Percentiles rank a stretch among this genome's conserved stretches.
These are phyloP conservation scores for Astrephomene gubernaculifera DNA, from an alignment of 139 green algal genomes.

Conservation along the genomic window DNA sequence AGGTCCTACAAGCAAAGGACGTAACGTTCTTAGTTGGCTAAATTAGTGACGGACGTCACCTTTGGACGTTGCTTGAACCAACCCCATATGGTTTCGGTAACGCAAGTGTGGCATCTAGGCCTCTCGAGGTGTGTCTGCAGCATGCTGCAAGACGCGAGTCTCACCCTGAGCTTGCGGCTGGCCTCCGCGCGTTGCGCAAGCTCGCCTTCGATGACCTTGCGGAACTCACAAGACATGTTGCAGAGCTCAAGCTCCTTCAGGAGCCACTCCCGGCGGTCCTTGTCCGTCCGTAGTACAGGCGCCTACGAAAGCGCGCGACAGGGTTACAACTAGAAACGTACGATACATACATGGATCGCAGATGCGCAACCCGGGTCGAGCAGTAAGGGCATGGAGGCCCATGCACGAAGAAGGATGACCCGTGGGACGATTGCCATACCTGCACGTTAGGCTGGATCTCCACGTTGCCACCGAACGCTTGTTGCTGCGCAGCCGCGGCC, in stretches of 20 bases:
- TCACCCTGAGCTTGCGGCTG: conserved; percentile 39
- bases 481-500: neutral
- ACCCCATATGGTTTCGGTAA: no score
- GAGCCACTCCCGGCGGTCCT: conserved; percentile 77
- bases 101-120: no score
- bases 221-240: conserved; percentile 65
- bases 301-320: conserved; percentile 38
- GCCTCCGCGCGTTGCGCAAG: conserved; percentile 69
- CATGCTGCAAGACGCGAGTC: no score
- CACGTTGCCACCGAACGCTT: conserved; percentile 22
- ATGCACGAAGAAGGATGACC: neutral
- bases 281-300: conserved; percentile 79
- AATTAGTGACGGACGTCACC: no score
- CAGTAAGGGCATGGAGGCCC: neutral
- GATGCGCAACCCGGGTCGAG: neutral
- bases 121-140: no score
- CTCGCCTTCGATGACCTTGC: conserved; percentile 84
- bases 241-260: conserved; percentile 82
- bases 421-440: conserved; percentile 1
- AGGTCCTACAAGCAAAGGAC: conserved; percentile 55
- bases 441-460: conserved; percentile 77
- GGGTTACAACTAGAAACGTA: neutral
- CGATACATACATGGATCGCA: no score
- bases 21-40: neutral
- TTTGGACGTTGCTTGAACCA: no score